Conservation (phyloP, 306 rosid genomes). For the Vigna unguiculata region DNA sequence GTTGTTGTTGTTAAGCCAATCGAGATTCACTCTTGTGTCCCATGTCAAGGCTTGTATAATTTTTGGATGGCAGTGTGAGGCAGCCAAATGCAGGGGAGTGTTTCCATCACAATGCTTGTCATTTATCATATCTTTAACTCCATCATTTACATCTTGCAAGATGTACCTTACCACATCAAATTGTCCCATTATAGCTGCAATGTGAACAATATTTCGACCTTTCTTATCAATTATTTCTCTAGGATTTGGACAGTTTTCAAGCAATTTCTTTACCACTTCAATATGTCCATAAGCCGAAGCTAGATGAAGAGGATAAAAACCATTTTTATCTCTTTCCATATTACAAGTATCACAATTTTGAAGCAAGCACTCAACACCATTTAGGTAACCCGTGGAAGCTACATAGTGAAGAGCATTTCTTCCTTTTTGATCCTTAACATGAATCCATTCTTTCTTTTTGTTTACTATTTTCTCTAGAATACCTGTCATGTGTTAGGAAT, state of each 20-base stretch:
- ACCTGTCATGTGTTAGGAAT: background rate
- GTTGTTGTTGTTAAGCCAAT: background rate
- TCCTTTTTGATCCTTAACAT: background rate
- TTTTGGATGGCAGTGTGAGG: background rate
- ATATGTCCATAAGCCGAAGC: background rate
- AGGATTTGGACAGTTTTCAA: background rate
- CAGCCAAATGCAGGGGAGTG: background rate
- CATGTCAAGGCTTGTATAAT: slow-evolving; percentile 28
- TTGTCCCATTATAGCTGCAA: background rate
- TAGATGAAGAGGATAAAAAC: background rate
- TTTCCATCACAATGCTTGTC: background rate
- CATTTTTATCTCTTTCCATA: background rate
- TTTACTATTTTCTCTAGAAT: no score
- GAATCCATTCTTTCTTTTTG: background rate
- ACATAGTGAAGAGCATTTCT: background rate
- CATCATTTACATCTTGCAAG: background rate
- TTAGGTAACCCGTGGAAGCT: background rate
- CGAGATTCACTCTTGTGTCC: background rate
- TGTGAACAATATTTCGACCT: background rate
- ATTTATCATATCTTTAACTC: no score
- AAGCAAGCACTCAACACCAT: background rate
- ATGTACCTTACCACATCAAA: background rate
- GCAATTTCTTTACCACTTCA: background rate
- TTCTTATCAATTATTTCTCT: background rate
- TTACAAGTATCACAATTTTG: background rate